phyloP scores from a whole-genome alignment of 306 rosid genomes.

The Mucuna pruriens region DNA sequence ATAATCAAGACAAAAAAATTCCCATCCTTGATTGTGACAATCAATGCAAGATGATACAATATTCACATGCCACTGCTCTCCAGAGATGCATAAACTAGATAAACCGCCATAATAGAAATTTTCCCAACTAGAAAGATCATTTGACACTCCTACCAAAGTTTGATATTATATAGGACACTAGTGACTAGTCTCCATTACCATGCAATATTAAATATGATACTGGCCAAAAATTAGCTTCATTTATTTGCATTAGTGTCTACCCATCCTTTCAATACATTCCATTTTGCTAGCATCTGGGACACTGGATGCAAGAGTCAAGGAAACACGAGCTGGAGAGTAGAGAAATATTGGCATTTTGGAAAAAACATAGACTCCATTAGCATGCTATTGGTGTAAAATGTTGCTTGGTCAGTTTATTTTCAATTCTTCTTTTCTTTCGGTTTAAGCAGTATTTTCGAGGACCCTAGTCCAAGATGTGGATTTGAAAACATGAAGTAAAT shows the following conservation, averaged over 20 bases:
- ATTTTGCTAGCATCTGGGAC: background rate
- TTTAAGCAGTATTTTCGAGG: background rate
- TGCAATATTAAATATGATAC: background rate
- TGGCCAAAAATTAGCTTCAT: background rate
- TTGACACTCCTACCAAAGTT: background rate
- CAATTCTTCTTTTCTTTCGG: background rate
- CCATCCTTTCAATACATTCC: background rate
- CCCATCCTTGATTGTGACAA: background rate
- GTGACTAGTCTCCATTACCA: background rate
- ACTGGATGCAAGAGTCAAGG: background rate
- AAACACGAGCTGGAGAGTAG: background rate
- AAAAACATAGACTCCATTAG: background rate
- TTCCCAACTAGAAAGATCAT: background rate
- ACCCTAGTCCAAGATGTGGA: background rate
- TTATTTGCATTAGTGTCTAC: background rate
- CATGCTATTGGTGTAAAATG: background rate
- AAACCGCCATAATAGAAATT: background rate
- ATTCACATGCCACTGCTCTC: background rate
- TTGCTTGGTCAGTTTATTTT: background rate
- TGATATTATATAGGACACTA: background rate
- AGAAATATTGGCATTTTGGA: background rate
- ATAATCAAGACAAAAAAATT: conserved; percentile 3
- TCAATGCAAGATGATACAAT: background rate
- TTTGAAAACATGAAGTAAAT: background rate
- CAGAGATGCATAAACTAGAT: background rate